These are phyloP conservation scores for Boletus fagicola DNA, from an alignment of 768 basidiomycete species.

Conservation along the genomic window DNA sequence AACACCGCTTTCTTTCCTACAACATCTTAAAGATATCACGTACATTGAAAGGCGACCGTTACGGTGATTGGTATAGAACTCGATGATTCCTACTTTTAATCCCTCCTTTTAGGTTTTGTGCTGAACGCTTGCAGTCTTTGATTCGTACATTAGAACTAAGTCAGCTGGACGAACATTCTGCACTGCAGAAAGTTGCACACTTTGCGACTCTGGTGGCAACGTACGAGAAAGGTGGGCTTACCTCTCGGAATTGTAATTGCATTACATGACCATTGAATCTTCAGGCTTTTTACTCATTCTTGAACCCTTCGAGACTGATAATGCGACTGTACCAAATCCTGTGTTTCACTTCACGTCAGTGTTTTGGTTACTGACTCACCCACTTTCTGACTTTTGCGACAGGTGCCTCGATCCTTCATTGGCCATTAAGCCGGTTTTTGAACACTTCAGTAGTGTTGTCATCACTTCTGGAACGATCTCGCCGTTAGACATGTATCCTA, in stretches of 20 bases:
- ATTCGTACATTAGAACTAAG: conserved; percentile 89
- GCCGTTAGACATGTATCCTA: conserved; percentile 99
- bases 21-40: conserved; percentile 98
- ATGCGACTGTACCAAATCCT: conserved; percentile 97
- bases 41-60: conserved; percentile 94
- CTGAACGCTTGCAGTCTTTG: conserved; percentile 91
- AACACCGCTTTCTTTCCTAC: conserved; percentile 93
- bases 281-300: conserved; percentile 93
- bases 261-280: not conserved
- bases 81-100: not conserved
- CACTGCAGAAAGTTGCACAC: conserved; percentile 91
- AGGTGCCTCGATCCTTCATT: conserved; percentile 97
- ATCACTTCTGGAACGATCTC: conserved; percentile 99
- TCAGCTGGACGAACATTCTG: conserved; percentile 86
- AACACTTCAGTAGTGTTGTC: conserved; percentile 96
- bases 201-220: conserved; percentile 98
- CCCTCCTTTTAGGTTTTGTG: conserved; percentile 71
- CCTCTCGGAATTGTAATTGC: not conserved
- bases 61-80: conserved; percentile 49
- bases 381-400: conserved; percentile 14
- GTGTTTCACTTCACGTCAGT: conserved; percentile 95
- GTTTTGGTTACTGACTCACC: conserved; percentile 5
- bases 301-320: conserved; percentile 98
- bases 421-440: conserved; percentile 97
- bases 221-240: conserved; percentile 83